Evolutionary conservation across 805 yeast genomes (phyloP).

Genomic region (Saturnispora galanensis): DNA sequence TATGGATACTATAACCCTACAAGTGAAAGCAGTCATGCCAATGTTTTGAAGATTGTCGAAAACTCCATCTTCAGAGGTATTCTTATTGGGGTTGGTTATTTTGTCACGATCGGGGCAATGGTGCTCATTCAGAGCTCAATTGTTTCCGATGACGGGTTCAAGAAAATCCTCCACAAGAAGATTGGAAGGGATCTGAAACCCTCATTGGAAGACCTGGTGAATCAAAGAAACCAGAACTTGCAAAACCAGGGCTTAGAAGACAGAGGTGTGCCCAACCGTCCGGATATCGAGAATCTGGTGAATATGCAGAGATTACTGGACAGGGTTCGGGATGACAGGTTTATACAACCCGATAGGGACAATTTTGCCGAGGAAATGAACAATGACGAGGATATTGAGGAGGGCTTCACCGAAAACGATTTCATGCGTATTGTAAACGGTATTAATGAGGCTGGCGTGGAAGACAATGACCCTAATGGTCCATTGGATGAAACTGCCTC

Average conservation of each 20-base stretch:
- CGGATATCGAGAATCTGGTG: not conserved
- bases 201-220: not conserved
- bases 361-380: no score
- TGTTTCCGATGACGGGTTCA: conserved; percentile 58
- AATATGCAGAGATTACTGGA: not conserved
- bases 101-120: conserved; percentile 15
- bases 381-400: no score
- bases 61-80: conserved; percentile 15
- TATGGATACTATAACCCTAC: conserved; percentile 2
- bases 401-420: no score
- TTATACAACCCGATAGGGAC: no score
- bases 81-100: conserved; percentile 15
- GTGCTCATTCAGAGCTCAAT: conserved; percentile 51
- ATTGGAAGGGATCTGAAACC: conserved; percentile 49
- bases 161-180: conserved; percentile 43
- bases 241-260: not conserved
- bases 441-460: no score
- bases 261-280: no score
- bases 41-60: conserved; percentile 5
- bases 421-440: no score
- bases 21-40: conserved; percentile 3
- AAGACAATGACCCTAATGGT: no score
- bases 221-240: conserved; percentile 17
- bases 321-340: no score
- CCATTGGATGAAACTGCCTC: no score